Conservation (phyloP, 1,284 basidiomycete genomes). For the Tilletia setariae region DNA sequence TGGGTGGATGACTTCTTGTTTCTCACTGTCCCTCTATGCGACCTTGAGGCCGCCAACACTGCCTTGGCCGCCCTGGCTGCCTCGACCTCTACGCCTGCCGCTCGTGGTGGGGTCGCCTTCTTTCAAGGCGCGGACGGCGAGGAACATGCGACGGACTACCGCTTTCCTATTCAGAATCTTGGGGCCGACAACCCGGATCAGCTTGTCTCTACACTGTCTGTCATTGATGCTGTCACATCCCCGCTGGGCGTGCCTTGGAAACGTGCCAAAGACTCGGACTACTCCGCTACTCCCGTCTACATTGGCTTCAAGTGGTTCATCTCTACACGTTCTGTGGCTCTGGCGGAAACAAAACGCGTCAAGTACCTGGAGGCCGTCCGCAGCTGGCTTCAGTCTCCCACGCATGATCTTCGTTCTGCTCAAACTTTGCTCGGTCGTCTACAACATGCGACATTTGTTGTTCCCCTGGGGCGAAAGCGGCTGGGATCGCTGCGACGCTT, state of each 20-base stretch:
- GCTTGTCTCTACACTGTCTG: neutral
- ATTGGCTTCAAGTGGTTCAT: neutral
- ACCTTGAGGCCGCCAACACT: neutral
- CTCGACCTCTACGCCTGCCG: neutral
- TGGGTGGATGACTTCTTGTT: slow-evolving; percentile 4
- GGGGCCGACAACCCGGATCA: neutral
- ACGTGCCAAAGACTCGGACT: neutral
- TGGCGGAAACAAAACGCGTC: neutral
- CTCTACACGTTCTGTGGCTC: neutral
- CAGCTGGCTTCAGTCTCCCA: neutral
- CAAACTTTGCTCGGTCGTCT: neutral
- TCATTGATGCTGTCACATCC: neutral
- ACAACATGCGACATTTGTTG: neutral
- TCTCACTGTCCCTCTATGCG: neutral
- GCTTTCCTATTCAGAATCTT: neutral
- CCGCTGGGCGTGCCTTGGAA: neutral
- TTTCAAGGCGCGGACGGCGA: neutral
- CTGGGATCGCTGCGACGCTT: neutral
- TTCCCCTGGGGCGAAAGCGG: neutral
- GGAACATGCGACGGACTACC: neutral
- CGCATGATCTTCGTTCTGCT: neutral
- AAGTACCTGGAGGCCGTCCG: neutral
- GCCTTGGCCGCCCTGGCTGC: neutral
- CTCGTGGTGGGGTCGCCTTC: neutral
- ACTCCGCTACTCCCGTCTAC: neutral